Percentiles rank a stretch among this genome's conserved stretches.
Evolutionary conservation across 2,329 filamentous ascomycete species (phyloP).

Genomic region (Xylariaceae sp.): DNA sequence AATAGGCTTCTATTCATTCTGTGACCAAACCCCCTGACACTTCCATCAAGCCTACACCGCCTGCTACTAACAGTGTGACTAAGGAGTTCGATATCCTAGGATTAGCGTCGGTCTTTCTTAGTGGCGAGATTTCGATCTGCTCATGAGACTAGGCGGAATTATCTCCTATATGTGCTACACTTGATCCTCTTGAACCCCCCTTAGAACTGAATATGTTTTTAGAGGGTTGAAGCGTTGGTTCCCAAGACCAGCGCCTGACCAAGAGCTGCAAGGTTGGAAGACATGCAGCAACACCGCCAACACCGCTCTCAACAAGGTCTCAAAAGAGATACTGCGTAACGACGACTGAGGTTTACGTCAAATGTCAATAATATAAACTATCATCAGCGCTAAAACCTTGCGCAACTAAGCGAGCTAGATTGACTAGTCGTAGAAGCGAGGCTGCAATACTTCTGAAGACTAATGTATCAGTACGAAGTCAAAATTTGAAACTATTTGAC

Average conservation of each 20-base stretch:
- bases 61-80: too few relatives aligned
- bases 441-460: conserved; percentile 10
- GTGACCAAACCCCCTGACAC: too few relatives aligned
- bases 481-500: background rate
- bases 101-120: background rate
- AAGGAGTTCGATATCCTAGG: background rate
- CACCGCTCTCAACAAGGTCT: conserved; percentile 1
- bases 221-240: background rate
- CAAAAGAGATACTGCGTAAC: conserved; percentile 3
- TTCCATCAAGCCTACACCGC: too few relatives aligned
- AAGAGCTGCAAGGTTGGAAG: conserved; percentile 10
- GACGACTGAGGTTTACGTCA: background rate
- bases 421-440: conserved; percentile 12
- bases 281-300: conserved; percentile 2
- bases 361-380: background rate
- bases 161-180: background rate
- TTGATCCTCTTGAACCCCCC: background rate
- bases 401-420: background rate
- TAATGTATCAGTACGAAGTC: background rate
- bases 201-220: background rate
- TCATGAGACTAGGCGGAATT: background rate
- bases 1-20: too few relatives aligned
- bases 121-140: background rate
- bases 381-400: conserved; percentile 2
- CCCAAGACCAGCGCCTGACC: background rate